Base-by-base conservation (phyloP, 495 filamentous ascomycete species). In the Xylaria curta region DNA sequence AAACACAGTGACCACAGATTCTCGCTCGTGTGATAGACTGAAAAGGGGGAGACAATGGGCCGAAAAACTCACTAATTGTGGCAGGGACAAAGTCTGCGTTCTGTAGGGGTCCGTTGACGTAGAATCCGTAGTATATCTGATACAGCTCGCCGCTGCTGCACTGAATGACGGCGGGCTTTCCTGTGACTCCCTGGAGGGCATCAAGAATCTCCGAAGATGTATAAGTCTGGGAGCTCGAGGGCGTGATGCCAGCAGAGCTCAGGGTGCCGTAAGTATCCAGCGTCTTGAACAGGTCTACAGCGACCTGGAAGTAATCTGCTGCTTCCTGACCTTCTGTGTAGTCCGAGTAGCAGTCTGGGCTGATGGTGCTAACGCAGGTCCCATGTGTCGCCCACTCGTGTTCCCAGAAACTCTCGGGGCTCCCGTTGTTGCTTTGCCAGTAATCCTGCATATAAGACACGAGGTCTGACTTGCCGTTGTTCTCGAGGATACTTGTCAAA, bases 361-460 rank as follows among this genome's bases (percentile, higher is more conserved):
- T 83, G 0, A 96, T 80, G 3, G 89, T 91, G 67, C 82, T 85
- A 61, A 91, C 83, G 76, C 90, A 91, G 6, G 89, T 91, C 36
- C 87, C 93, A 72, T 96, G 93, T 74, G 94, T 96, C 69, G 84
- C 85, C 91, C 91, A 96, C 77, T 96, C 93, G 72, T 97, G 93
- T 74, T 91, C 82, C 92, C 92, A 95, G 73, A 96, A 86, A 15
- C 80, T 76, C 71, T 89, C 87, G 63, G 90, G 89, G 58, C 87
- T 83, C 47, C 92, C 79, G 24, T 75, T 26, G 53, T 83, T 80
- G 21, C 80, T 79, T 33, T 82, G 91, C 93, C 92, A 94, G 82
- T 90, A 94, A 10, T 82, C 88, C 53, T 88, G 78, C 93, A 95
- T 94, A 66, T 90, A 91, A 12, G 81, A 78, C 0, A 95, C 84